Base-by-base conservation (phyloP, 1,284 basidiomycete genomes). In the Austroboletus olivaceoglutinosus region DNA sequence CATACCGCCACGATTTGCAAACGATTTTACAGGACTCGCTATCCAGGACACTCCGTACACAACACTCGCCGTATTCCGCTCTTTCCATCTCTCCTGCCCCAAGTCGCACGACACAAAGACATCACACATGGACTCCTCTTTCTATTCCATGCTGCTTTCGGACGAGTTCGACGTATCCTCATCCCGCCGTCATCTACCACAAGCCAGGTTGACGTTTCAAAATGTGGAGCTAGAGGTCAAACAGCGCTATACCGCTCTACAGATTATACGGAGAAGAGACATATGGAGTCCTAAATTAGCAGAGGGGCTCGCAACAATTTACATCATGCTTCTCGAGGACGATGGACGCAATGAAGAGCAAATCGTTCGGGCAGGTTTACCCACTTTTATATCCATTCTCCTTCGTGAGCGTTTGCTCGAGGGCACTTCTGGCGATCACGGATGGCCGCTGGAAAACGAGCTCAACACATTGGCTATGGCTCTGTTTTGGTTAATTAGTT, bases 251-350 rank as follows among this genome's bases (percentile, higher is more conserved):
- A 53, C 46, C 2, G 74, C 74, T 0, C 67, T 82, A 31, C 69
- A 73, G 15, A 62, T 74, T 49, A 70, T 82, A 59, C 73, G 67
- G 23, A 59, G 53, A 25, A 59, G 64, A 12, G 59, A 67, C 2
- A 49, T 73, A 30, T 62, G 72, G 52, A 56, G 72, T 50, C 67
- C 70, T 15, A 48, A 55, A 16, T 58, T 81, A 9, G 67, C 63
- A 0, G 70, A 75, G 30, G 80, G 78, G 29, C 64, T 88, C 15
- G 80, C 80, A 69, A 72, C 75, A 5, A 71, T 82, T 22, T 85
- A 83, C 58, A 62, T 81, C 45, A 85, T 89, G 82, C 66, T 85
- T 59, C 61, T 81, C 51, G 70, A 82, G 67, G 74, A 80, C 69
- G 63, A 84, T 48, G 77, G 75, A 34, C 76, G 74, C 59, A 87